Evolutionary conservation across 225 moss, liverwort and hornwort genomes (phyloP).

Genomic region (Marchantia paleacea): DNA sequence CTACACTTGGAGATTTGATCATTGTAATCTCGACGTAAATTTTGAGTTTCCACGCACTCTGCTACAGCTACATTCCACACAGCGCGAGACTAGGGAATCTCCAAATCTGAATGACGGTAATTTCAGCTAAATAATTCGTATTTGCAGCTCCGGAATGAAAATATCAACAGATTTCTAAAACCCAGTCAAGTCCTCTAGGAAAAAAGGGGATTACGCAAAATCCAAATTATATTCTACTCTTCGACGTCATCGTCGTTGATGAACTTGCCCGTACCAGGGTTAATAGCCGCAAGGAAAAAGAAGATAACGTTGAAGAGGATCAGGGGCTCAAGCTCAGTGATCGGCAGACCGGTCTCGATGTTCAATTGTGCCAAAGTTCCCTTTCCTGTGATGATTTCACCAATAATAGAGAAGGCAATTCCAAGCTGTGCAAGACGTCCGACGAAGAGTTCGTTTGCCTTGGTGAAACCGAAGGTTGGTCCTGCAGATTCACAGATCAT

Average conservation of each 20-base stretch:
- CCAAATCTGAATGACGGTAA: not conserved
- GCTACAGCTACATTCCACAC: constrained; percentile 4
- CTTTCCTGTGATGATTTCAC: constrained; percentile 66
- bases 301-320: constrained; percentile 77
- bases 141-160: not conserved
- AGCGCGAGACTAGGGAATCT: not conserved
- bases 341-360: constrained; percentile 77
- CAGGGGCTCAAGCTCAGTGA: constrained; percentile 77
- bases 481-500: constrained; percentile 8
- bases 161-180: not conserved
- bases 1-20: not conserved
- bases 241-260: constrained; percentile 54
- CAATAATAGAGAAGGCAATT: constrained; percentile 80
- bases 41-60: not conserved
- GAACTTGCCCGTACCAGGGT: constrained; percentile 81
- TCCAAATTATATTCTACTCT: not conserved
- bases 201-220: too few species aligned
- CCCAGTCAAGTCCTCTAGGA: too few species aligned
- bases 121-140: not conserved
- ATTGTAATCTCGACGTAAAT: not conserved
- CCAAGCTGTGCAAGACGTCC: constrained; percentile 89
- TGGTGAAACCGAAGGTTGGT: constrained; percentile 81
- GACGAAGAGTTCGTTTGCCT: constrained; percentile 84
- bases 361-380: constrained; percentile 78
- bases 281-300: constrained; percentile 82